Percentiles rank a stretch among this genome's conserved stretches.
Evolutionary conservation across 208 protist species (phyloP).

Genomic region (Wallacemonas sp.): DNA sequence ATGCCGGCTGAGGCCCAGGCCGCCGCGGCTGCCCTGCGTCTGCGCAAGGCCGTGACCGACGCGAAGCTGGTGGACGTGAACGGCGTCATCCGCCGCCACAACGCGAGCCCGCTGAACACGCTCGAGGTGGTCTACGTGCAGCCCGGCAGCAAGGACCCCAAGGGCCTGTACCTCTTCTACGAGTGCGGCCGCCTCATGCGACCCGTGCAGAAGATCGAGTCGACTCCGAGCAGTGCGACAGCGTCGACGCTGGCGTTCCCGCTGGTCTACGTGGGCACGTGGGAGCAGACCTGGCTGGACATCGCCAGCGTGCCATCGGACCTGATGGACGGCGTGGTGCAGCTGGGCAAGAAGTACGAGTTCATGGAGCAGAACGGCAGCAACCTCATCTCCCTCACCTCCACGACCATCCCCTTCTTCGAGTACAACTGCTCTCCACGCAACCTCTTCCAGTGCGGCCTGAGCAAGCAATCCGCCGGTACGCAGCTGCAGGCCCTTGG

Average conservation of each 20-base stretch:
- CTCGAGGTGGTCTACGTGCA: constrained; percentile 83
- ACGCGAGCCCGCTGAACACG: constrained; percentile 58
- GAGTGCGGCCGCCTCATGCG: constrained; percentile 94
- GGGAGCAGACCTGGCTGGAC: constrained; percentile 98
- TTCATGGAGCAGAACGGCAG: constrained; percentile 96
- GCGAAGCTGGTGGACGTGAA: constrained; percentile 48
- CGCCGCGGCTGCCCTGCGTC: constrained; percentile 42
- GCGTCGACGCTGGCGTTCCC: constrained; percentile 59
- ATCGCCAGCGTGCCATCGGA: constrained; percentile 94
- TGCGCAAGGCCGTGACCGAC: constrained; percentile 52
- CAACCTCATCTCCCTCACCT: constrained; percentile 97
- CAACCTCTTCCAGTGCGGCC: constrained; percentile 99
- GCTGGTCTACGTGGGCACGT: constrained; percentile 93
- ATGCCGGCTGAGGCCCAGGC: constrained; percentile 44
- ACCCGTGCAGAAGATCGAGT: constrained; percentile 92
- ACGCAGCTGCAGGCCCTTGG: constrained; percentile 92
- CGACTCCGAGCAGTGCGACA: constrained; percentile 9
- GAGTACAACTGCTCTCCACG: constrained; percentile 99
- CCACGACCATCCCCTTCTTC: constrained; percentile 98
- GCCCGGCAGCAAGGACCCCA: constrained; percentile 65
- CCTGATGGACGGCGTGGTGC: constrained; percentile 72
- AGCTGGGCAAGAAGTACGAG: constrained; percentile 81
- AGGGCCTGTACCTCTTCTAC: constrained; percentile 91
- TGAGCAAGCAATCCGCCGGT: constrained; percentile 99
- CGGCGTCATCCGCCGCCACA: constrained; percentile 60